A percentile compares a stretch with the other conserved stretches of the same genome.
Conservation (phyloP, 331 rosid genomes). For the Quercus lobata region DNA sequence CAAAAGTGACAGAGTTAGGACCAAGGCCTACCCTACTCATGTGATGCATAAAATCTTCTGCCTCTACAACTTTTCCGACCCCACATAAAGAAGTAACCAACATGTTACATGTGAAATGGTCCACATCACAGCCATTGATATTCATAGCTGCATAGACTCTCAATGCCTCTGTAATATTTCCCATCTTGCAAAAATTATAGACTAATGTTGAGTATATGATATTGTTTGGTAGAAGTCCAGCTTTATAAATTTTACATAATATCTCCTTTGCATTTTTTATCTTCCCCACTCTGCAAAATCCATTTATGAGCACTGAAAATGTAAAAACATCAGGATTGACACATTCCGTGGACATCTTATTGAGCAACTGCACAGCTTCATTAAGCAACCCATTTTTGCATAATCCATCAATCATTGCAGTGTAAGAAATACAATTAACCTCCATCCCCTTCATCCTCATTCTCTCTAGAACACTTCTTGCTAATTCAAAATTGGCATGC, state of each 20-base stretch:
- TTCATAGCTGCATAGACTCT: constrained; percentile 60
- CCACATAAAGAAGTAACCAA: constrained; percentile 56
- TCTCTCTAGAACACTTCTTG: constrained; percentile 45
- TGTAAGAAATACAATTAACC: constrained; percentile 40
- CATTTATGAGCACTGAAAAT: constrained; percentile 70
- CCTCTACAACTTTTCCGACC: constrained; percentile 47
- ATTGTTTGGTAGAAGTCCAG: constrained; percentile 46
- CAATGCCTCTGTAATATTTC: constrained; percentile 52
- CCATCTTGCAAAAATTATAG: constrained; percentile 61
- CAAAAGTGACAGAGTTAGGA: constrained; percentile 51
- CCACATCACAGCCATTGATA: constrained; percentile 35
- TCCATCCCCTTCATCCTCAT: constrained; percentile 41
- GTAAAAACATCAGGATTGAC: constrained; percentile 53
- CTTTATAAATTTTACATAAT: constrained; percentile 57
- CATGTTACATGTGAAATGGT: constrained; percentile 53
- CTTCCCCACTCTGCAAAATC: constrained; percentile 56
- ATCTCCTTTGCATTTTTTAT: constrained; percentile 57
- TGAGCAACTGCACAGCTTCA: constrained; percentile 54
- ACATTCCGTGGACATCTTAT: constrained; percentile 43
- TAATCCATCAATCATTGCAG: constrained; percentile 62
- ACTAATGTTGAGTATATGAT: constrained; percentile 62
- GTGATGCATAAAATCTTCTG: constrained; percentile 64
- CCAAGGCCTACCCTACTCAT: constrained; percentile 57
- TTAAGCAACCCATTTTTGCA: constrained; percentile 60
- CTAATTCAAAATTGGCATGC: constrained; percentile 50